Evolutionary conservation across 2,329 filamentous ascomycete species (phyloP), one percentile per base, ranked within the genome.

Genomic region (Sarocladium oryzae): DNA sequence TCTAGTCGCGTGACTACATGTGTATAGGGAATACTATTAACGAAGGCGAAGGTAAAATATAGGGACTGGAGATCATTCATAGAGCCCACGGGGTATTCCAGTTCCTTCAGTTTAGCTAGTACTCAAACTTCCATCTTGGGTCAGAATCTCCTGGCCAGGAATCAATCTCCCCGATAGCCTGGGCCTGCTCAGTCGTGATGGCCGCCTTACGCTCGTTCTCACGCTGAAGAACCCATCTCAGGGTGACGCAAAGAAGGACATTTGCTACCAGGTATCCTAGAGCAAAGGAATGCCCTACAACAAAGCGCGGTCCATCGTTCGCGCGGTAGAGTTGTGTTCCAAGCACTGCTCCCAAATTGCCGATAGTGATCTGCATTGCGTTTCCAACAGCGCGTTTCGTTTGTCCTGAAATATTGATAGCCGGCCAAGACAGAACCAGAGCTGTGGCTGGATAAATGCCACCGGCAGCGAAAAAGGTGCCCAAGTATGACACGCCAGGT

Each of bases 301-400:
- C 71, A 58, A 80, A 88, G 28, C 81, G 69, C 1, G 85, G 85
- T 0, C 74, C 78, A 24, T 81, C 79, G 2, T 74, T 69, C 0
- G 74, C 70, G 2, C 84, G 72, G 62, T 88, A 88, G 1, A 89
- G 62, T 64, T 89, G 84, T 1, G 84, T 88, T 0, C 84, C 85
- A 21, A 89, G 57, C 0, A 88, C 81, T 0, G 82, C 84, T 0
- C 84, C 85, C 1, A 85, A 61, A 56, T 87, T 88, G 0, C 84
- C 85, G 49, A 88, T 82, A 9, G 79, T 84, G 52, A 88, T 87
- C 57, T 87, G 84, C 77, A 88, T 80, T 0, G 81, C 85, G 45
- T 84, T 86, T 2, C 80, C 81, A 3, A 83, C 80, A 1, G 81
- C 82, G 1, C 85, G 73, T 64, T 88, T 88, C 0, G 82, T 86